Percentiles rank a stretch among this genome's conserved stretches.
Conservation (phyloP, 208 protist genomes). For the Acanthamoeba culbertsoni region DNA sequence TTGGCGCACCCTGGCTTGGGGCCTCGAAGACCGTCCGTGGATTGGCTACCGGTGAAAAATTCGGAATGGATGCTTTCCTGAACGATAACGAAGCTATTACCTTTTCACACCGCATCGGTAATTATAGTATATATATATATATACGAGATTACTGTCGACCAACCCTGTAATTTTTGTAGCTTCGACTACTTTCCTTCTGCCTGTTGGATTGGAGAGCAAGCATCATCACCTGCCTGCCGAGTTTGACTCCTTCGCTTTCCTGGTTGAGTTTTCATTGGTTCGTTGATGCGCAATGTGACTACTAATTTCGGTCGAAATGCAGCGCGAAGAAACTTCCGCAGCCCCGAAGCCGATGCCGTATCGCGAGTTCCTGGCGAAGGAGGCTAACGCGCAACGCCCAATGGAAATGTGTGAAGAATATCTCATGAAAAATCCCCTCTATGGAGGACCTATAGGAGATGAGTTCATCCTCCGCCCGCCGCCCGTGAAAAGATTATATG, state of each 20-base stretch:
- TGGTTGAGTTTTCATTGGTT: neutral
- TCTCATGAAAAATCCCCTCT: slow-evolving; percentile 39
- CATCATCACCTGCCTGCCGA: neutral
- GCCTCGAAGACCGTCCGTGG: slow-evolving; percentile 45
- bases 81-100: slow-evolving; percentile 27
- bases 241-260: neutral
- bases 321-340: neutral
- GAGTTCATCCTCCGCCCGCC: neutral
- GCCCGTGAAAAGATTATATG: neutral
- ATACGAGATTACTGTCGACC: neutral
- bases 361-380: neutral
- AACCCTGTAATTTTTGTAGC: neutral
- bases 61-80: slow-evolving; percentile 27
- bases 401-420: neutral
- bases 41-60: slow-evolving; percentile 10
- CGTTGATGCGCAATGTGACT: neutral
- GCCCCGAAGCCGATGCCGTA: neutral
- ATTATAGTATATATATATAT: neutral
- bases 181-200: neutral
- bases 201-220: neutral
- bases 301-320: neutral
- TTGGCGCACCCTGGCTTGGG: slow-evolving; percentile 54
- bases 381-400: neutral
- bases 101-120: slow-evolving; percentile 33
- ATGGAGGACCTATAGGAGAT: neutral